phyloP scores from a whole-genome alignment of 2,329 filamentous ascomycete genomes.

The Exserohilum turcica region DNA sequence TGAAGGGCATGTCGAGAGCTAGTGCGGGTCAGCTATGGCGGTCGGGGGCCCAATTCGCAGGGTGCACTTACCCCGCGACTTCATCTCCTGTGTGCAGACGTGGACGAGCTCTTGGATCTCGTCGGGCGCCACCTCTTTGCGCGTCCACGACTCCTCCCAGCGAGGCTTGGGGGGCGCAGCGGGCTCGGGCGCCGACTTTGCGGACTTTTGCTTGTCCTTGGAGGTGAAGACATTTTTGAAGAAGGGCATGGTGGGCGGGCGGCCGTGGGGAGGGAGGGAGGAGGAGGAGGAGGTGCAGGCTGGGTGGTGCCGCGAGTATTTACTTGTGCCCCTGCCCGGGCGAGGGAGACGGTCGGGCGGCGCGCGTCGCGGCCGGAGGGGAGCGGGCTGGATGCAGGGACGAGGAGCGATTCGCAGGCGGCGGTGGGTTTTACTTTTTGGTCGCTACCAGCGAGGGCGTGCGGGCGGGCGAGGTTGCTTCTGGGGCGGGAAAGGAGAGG shows the following conservation, averaged over 20 bases:
- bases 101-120: slow-evolving; percentile 88
- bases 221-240: slow-evolving; percentile 49
- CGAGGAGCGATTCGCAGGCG: slow-evolving; percentile 15
- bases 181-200: slow-evolving; percentile 36
- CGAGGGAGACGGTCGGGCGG: slow-evolving; percentile 17
- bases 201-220: slow-evolving; percentile 40
- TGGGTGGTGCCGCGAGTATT: slow-evolving; percentile 14
- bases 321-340: slow-evolving; percentile 25
- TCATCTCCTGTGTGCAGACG: slow-evolving; percentile 87
- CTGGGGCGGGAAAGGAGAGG: slow-evolving; percentile 24
- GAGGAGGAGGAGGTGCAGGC: slow-evolving; percentile 2
- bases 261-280: slow-evolving; percentile 21
- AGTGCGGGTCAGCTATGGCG: slow-evolving; percentile 29
- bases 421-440: slow-evolving; percentile 1
- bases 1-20: slow-evolving; percentile 90
- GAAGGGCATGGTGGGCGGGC: slow-evolving; percentile 42
- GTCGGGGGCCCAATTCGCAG: neutral
- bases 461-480: neutral
- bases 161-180: slow-evolving; percentile 67
- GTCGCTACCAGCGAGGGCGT: slow-evolving; percentile 4
- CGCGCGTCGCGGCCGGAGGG: slow-evolving; percentile 15
- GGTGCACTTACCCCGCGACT: slow-evolving; percentile 75
- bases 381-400: slow-evolving; percentile 20
- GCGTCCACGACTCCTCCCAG: slow-evolving; percentile 88
- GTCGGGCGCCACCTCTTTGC: slow-evolving; percentile 81